Evolutionary conservation across 371 early-diverging fungal species (phyloP).

Genomic region (Blakeslea trispora): DNA sequence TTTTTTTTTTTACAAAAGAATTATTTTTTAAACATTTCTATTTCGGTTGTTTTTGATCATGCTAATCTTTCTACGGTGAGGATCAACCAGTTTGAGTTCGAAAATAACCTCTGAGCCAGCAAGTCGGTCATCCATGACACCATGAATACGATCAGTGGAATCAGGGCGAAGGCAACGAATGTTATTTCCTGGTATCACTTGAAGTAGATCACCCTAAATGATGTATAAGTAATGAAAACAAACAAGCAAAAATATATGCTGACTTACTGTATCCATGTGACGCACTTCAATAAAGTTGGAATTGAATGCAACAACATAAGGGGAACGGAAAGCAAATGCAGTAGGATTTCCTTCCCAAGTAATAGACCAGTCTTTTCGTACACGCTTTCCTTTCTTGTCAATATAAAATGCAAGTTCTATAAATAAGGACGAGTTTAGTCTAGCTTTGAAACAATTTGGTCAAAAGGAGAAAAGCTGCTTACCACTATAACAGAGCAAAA

Average conservation of each 20-base stretch:
- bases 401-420: constrained; percentile 93
- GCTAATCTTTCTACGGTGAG: constrained; percentile 22
- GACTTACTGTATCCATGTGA: constrained; percentile 68
- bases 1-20: no score
- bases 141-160: constrained; percentile 52
- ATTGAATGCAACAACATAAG: constrained; percentile 89
- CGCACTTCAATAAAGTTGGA: constrained; percentile 87
- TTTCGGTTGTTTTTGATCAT: constrained; percentile 26
- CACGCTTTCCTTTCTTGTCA: constrained; percentile 82
- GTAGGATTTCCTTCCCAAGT: constrained; percentile 76
- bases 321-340: constrained; percentile 73
- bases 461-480: no score
- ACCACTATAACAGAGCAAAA: constrained; percentile 87
- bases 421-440: no score
- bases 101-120: constrained; percentile 40
- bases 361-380: constrained; percentile 74
- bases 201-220: constrained; percentile 56
- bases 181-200: constrained; percentile 65
- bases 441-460: no score
- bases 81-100: constrained; percentile 36
- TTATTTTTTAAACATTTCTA: background rate
- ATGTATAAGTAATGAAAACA: background rate
- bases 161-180: constrained; percentile 61
- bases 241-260: background rate
- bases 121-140: constrained; percentile 55